A percentile compares a stretch with the other conserved stretches of the same genome.
Conservation (phyloP, 2,329 filamentous ascomycete species). For the Colletotrichum simmondsii region DNA sequence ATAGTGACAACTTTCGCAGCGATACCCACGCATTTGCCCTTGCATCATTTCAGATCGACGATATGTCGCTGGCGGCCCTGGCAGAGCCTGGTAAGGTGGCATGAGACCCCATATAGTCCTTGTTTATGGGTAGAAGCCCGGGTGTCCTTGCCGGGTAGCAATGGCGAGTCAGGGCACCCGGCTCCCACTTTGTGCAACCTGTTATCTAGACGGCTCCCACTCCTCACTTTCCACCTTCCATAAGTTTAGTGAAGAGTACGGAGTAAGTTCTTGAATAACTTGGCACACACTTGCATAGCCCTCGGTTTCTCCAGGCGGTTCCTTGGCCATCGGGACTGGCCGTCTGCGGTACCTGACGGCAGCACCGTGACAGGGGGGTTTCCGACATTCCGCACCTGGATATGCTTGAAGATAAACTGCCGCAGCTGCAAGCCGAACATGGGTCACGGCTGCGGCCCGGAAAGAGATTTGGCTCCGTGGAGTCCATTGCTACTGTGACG, state of each 20-base stretch:
- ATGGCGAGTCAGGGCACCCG: not conserved
- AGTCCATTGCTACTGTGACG: not conserved
- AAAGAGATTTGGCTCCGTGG: constrained; percentile 13
- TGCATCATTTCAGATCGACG: not conserved
- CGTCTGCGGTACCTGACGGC: not conserved
- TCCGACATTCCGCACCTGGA: not conserved
- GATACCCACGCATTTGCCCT: not conserved
- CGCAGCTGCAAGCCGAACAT: not conserved
- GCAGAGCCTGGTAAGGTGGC: not conserved
- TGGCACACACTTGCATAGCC: not conserved
- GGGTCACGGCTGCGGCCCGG: constrained; percentile 10
- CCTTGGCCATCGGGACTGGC: not conserved
- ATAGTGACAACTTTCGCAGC: not conserved
- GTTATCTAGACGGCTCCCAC: not conserved
- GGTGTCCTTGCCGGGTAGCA: not conserved
- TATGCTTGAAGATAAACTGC: not conserved
- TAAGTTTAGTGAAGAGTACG: not conserved
- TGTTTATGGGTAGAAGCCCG: not conserved
- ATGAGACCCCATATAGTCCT: not conserved
- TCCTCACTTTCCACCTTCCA: not conserved
- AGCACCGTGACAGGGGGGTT: not conserved
- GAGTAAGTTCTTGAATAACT: not conserved
- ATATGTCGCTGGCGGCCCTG: not conserved
- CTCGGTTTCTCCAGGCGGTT: not conserved
- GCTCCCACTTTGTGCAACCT: not conserved